These are phyloP conservation scores for Acacia confusa DNA, from an alignment of 306 rosid genomes.

Conservation along the genomic window DNA sequence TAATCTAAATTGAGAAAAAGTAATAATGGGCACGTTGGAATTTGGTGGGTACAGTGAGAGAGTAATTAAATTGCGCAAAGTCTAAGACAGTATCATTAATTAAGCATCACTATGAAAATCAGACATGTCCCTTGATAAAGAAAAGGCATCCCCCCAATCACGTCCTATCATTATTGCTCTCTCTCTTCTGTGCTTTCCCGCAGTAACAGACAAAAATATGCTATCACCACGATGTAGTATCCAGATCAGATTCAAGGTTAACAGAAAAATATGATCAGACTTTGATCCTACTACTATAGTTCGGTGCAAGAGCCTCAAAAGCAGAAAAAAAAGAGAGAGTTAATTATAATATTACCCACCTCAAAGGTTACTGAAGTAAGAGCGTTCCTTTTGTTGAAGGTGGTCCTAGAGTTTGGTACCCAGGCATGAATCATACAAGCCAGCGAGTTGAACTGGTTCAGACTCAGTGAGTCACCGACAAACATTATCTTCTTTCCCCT, in stretches of 20 bases:
- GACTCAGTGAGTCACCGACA: slow-evolving; percentile 89
- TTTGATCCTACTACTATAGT: background rate
- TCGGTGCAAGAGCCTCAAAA: background rate
- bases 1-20: background rate
- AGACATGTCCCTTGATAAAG: slow-evolving; percentile 35
- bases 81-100: slow-evolving; percentile 27
- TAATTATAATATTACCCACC: slow-evolving; percentile 36
- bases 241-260: background rate
- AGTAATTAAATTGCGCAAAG: slow-evolving; percentile 1
- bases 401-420: slow-evolving; percentile 66
- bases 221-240: background rate
- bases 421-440: slow-evolving; percentile 86
- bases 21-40: slow-evolving; percentile 11
- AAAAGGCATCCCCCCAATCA: slow-evolving; percentile 51
- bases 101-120: slow-evolving; percentile 13
- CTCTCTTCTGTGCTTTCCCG: background rate
- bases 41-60: background rate
- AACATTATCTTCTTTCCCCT: slow-evolving; percentile 96
- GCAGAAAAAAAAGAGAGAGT: too few species aligned
- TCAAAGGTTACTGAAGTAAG: slow-evolving; percentile 68
- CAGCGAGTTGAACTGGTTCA: slow-evolving; percentile 82
- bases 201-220: background rate
- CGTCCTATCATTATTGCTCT: slow-evolving; percentile 44
- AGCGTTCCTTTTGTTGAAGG: slow-evolving; percentile 41
- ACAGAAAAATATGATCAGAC: slow-evolving; percentile 7